Evolutionary conservation across 208 protist species (phyloP).

Genomic region (Angomonas ambiguus): DNA sequence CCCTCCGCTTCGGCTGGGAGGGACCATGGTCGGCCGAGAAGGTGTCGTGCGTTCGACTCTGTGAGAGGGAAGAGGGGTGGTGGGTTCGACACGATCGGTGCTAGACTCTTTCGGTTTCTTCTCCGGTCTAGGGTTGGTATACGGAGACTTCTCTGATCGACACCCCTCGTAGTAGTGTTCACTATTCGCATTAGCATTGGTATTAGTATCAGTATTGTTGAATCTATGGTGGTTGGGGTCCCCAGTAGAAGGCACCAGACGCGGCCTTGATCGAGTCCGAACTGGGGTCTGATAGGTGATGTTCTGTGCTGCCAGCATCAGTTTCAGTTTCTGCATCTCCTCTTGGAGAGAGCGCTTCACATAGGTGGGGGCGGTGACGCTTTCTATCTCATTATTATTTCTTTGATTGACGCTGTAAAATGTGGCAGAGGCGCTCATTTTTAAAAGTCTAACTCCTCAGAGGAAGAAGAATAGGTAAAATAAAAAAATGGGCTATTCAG

Average conservation of each 20-base stretch:
- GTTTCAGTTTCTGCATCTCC: conserved; percentile 4
- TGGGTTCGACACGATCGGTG: neutral
- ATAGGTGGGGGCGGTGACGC: neutral
- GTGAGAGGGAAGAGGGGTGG: neutral
- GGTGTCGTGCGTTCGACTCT: neutral
- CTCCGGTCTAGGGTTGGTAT: neutral
- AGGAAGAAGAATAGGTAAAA: too few relatives aligned
- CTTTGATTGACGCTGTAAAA: neutral
- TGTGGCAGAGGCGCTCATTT: neutral
- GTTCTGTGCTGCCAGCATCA: neutral
- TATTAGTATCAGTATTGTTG: too few relatives aligned
- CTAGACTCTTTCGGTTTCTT: neutral
- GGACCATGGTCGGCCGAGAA: neutral
- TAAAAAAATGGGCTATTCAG: neutral
- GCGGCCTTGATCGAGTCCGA: too few relatives aligned
- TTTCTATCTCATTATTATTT: neutral
- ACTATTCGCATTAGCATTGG: too few relatives aligned
- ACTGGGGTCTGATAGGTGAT: neutral
- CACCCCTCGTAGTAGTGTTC: too few relatives aligned
- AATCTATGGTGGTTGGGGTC: too few relatives aligned
- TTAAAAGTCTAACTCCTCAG: too few relatives aligned
- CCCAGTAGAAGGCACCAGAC: too few relatives aligned
- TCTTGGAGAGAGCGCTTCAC: conserved; percentile 1
- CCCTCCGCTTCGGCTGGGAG: neutral
- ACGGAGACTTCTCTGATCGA: neutral